Evolutionary conservation across 345 rosid species (phyloP).

Genomic region (Populus nigra): DNA sequence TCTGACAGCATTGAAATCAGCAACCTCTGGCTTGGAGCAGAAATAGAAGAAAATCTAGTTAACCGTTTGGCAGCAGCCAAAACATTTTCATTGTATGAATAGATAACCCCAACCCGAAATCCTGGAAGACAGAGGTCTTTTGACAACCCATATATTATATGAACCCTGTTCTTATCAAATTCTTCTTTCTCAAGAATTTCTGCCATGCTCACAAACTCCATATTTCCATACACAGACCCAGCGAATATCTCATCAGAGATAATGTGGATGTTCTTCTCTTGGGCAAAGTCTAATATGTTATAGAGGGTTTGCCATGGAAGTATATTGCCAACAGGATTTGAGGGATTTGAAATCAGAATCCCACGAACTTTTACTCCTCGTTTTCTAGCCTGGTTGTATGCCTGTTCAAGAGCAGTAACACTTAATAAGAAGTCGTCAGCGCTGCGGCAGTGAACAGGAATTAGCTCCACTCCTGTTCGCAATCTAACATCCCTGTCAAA

Average conservation of each 20-base stretch:
- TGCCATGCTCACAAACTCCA: slow-evolving; percentile 80
- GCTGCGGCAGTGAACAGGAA: slow-evolving; percentile 89
- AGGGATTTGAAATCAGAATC: slow-evolving; percentile 74
- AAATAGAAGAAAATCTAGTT: slow-evolving; percentile 70
- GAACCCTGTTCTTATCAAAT: slow-evolving; percentile 75
- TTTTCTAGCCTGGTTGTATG: slow-evolving; percentile 78
- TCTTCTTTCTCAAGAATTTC: slow-evolving; percentile 60
- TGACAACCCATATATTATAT: slow-evolving; percentile 77
- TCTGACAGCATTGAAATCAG: slow-evolving; percentile 75
- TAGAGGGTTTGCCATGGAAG: slow-evolving; percentile 57
- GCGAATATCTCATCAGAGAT: slow-evolving; percentile 88
- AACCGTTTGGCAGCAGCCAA: slow-evolving; percentile 63
- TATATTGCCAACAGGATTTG: slow-evolving; percentile 86
- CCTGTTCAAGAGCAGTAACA: slow-evolving; percentile 71
- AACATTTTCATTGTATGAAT: slow-evolving; percentile 65
- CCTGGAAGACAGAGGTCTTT: slow-evolving; percentile 88
- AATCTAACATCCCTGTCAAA: slow-evolving; percentile 78
- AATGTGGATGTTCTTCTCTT: slow-evolving; percentile 75
- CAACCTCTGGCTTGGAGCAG: slow-evolving; percentile 72
- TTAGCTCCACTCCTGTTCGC: slow-evolving; percentile 80
- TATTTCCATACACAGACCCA: slow-evolving; percentile 65
- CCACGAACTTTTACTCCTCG: slow-evolving; percentile 73
- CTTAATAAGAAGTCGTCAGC: slow-evolving; percentile 63
- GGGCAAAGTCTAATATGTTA: slow-evolving; percentile 61
- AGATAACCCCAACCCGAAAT: slow-evolving; percentile 76